A percentile compares a stretch with the other conserved stretches of the same genome.
These are phyloP conservation scores for Cinnamomum micranthum DNA, from an alignment of 164 flowering plant genomes.

Conservation along the genomic window DNA sequence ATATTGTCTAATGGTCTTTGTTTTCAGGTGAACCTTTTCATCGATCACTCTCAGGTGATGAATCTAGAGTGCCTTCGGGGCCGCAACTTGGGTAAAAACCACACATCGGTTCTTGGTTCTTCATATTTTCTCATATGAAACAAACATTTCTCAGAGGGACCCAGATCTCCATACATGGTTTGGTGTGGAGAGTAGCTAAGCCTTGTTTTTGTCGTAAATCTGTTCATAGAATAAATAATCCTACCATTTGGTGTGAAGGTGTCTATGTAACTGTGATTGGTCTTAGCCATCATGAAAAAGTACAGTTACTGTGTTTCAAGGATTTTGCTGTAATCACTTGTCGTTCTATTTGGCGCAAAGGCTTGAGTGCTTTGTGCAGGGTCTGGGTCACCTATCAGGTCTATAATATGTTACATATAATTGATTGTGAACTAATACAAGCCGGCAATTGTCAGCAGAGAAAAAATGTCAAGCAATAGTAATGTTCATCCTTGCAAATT, in stretches of 20 bases:
- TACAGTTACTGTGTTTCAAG: too few relatives aligned
- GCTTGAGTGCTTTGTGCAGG: too few relatives aligned
- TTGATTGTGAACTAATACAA: too few relatives aligned
- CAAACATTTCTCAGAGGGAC: not conserved
- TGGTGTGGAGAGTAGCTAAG: not conserved
- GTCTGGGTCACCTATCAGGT: too few relatives aligned
- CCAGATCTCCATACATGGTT: not conserved
- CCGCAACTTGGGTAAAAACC: slow-evolving; percentile 60
- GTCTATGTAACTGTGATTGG: not conserved
- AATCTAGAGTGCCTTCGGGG: slow-evolving; percentile 88
- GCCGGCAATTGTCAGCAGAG: too few relatives aligned
- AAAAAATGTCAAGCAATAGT: too few relatives aligned
- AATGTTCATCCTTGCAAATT: too few relatives aligned
- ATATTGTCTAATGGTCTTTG: not conserved
- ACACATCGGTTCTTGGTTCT: slow-evolving; percentile 47
- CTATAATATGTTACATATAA: too few relatives aligned
- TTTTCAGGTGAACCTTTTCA: slow-evolving; percentile 83
- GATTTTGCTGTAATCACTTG: too few relatives aligned
- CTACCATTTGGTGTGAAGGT: not conserved
- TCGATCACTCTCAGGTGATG: slow-evolving; percentile 86
- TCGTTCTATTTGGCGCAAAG: too few relatives aligned
- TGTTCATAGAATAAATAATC: not conserved
- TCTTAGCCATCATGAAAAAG: not conserved
- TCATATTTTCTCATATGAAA: slow-evolving; percentile 32
- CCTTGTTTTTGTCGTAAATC: not conserved